These are phyloP conservation scores for Vicia sativa DNA, from an alignment of 306 rosid genomes.

Conservation along the genomic window DNA sequence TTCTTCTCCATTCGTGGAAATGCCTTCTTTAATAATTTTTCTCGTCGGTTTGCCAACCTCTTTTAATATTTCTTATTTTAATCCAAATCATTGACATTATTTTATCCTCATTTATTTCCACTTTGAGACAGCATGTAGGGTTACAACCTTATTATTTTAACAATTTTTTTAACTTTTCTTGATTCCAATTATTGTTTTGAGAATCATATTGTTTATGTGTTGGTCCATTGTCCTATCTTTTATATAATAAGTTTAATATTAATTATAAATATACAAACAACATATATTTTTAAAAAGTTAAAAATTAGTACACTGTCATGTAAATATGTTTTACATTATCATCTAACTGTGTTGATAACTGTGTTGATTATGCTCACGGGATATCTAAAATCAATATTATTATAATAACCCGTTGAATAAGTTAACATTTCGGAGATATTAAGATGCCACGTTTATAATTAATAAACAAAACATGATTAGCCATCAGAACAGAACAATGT, in stretches of 20 bases:
- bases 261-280: neutral
- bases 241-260: neutral
- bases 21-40: constrained; percentile 32
- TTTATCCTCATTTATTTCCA: constrained; percentile 30
- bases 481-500: constrained; percentile 35
- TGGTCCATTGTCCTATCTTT: constrained; percentile 16
- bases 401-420: constrained; percentile 5
- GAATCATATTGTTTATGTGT: constrained; percentile 45
- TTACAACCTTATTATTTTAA: constrained; percentile 28
- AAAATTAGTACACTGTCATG: too few species aligned
- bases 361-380: constrained; percentile 36
- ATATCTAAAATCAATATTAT: constrained; percentile 33
- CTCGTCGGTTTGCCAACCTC: constrained; percentile 40
- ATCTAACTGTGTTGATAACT: too few species aligned
- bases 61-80: constrained; percentile 32
- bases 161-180: constrained; percentile 17
- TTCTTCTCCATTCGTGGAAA: constrained; percentile 63
- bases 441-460: constrained; percentile 48
- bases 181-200: constrained; percentile 47
- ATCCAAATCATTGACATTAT: constrained; percentile 36
- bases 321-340: too few species aligned
- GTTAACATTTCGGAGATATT: constrained; percentile 68
- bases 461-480: constrained; percentile 33
- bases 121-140: constrained; percentile 39
- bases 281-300: neutral